These are phyloP conservation scores for Globisporangium carolinianum DNA, from an alignment of 352 stramenopile genomes.

Conservation along the genomic window DNA sequence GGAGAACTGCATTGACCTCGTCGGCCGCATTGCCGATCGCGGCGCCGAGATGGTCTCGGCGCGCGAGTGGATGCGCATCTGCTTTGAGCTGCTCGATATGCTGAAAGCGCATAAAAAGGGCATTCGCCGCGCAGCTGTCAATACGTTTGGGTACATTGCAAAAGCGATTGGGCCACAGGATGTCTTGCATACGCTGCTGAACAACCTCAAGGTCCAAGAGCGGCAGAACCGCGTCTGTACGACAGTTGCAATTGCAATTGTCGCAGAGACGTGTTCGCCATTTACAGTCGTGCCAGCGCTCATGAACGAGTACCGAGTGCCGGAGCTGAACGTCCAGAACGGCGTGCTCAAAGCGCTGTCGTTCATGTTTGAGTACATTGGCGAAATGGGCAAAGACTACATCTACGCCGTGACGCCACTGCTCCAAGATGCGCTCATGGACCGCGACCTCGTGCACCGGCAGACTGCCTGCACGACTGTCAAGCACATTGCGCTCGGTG, in stretches of 20 bases:
- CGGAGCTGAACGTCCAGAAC: conserved; percentile 99
- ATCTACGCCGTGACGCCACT: conserved; percentile 98
- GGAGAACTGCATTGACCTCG: conserved; percentile 98
- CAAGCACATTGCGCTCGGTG: conserved; percentile 97
- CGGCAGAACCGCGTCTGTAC: conserved; percentile 99
- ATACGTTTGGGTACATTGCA: conserved; percentile 99
- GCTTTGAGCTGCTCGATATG: conserved; percentile 99
- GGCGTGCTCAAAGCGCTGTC: conserved; percentile 98
- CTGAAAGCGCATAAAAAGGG: conserved; percentile 99
- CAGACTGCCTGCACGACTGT: conserved; percentile 97
- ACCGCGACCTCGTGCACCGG: conserved; percentile 98
- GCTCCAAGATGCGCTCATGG: conserved; percentile 98
- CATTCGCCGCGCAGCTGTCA: conserved; percentile 96
- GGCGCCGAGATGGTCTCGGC: conserved; percentile 97
- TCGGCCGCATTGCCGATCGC: conserved; percentile 97
- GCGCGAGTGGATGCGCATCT: conserved; percentile 99
- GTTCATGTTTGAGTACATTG: conserved; percentile 99
- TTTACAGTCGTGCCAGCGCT: conserved; percentile 98
- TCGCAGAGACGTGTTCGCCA: conserved; percentile 98
- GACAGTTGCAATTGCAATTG: conserved; percentile 99
- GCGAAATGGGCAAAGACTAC: conserved; percentile 99
- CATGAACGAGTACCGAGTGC: conserved; percentile 99
- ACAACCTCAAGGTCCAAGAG: conserved; percentile 99
- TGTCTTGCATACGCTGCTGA: conserved; percentile 97
- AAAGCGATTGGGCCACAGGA: conserved; percentile 98